Evolutionary conservation across 129 eudicot genomes (phyloP), one percentile per base, ranked within the genome.

Genomic region (Glebionis coronaria): DNA sequence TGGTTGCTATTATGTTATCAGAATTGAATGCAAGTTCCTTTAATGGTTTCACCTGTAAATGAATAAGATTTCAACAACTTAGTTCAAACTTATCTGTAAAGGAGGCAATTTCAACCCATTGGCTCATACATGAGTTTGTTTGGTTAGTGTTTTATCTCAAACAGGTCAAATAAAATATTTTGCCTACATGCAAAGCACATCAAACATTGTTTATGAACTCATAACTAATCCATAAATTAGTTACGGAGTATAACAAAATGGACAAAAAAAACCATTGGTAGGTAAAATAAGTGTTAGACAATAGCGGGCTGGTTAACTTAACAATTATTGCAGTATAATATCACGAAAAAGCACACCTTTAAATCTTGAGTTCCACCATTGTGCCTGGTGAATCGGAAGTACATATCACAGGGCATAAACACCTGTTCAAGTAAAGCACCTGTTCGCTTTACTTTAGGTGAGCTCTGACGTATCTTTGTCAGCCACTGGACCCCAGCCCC

Each of bases 401-500:
- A 91, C 97, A 91, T 91, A 72, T 88, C 97, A 81, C 97, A 85
- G 29, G 97, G 97, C 94, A 80, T 91, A 68, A 91, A 91, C 21
- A 91, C 97, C 73, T 95, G 81, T 78, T 91, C 97, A 79, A 91
- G 90, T 80, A 91, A 78, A 77, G 97, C 87, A 47, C 97, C 97
- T 6, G 88, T 88, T 23, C 97, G 88, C 84, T 91, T 91, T 23
- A 85, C 97, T 82, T 85, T 88, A n/a, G 96, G 97, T 13, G 97
- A 91, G 76, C 81, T 88, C 75, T 88, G 72, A 61, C 88, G 87
- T 44, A 91, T 91, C 79, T 79, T 91, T 16, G 90, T 87, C 62
- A 91, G 88, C 97, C 97, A 91, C 75, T 91, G 96, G 71, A 91
- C 70, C 56, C 97, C 97, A 72, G 97, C 97, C 71, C 97, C 96